These are phyloP conservation scores for Nyctanthes arbortristis DNA, from an alignment of 257 asterid species.

Conservation along the genomic window DNA sequence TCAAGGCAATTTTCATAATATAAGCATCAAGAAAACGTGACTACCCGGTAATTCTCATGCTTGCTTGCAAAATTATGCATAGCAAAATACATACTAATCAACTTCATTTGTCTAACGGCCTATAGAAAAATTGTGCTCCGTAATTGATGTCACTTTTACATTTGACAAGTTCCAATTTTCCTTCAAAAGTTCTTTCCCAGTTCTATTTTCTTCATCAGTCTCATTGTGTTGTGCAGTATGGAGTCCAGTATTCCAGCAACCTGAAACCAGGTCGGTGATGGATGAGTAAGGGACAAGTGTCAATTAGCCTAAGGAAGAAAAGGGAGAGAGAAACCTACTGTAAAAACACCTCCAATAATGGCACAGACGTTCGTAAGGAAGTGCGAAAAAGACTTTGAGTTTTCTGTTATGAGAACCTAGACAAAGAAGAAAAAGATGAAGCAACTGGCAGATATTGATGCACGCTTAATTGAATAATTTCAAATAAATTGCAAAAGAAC, in stretches of 20 bases:
- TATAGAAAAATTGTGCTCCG: too few species aligned
- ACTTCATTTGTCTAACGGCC: too few species aligned
- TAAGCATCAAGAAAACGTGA: too few species aligned
- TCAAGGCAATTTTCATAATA: too few species aligned
- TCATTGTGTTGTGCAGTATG: slow-evolving; percentile 64
- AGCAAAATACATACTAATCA: too few species aligned
- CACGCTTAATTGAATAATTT: background rate
- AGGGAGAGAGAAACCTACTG: slow-evolving; percentile 50
- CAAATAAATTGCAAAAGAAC: slow-evolving; percentile 35
- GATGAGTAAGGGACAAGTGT: background rate
- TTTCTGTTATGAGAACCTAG: slow-evolving; percentile 75
- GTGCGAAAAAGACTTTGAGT: slow-evolving; percentile 73
- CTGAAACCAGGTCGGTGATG: slow-evolving; percentile 41
- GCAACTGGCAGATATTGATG: background rate
- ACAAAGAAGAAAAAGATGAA: slow-evolving; percentile 13
- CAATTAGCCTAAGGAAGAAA: background rate
- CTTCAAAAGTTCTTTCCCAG: slow-evolving; percentile 78
- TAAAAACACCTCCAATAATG: slow-evolving; percentile 89
- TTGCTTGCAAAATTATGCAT: too few species aligned
- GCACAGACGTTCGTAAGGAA: slow-evolving; percentile 82
- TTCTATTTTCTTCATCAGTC: slow-evolving; percentile 75
- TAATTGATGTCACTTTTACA: too few species aligned
- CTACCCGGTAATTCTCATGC: too few species aligned
- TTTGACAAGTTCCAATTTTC: too few species aligned
- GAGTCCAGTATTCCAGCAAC: slow-evolving; percentile 93